These are phyloP conservation scores for Pelagophyceae sp. DNA, from an alignment of 352 stramenopile species.

Conservation along the genomic window DNA sequence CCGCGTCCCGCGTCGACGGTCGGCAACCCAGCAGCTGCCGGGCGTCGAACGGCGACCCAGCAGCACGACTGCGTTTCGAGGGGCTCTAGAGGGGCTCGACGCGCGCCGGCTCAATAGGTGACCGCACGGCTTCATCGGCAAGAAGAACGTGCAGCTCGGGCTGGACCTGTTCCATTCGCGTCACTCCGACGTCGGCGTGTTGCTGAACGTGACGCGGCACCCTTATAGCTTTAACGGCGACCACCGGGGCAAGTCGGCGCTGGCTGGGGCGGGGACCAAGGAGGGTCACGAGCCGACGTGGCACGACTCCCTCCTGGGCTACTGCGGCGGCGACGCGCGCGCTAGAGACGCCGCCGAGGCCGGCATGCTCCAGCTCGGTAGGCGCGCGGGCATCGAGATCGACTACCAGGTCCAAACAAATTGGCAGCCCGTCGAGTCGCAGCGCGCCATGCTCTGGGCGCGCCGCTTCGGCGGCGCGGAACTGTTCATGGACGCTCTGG, in stretches of 20 bases:
- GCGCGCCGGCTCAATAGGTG: neutral
- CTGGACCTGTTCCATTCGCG: neutral
- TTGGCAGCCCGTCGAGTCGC: conserved; percentile 27
- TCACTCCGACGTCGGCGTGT: neutral
- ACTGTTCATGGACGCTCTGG: conserved; percentile 21
- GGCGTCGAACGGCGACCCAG: too few relatives aligned
- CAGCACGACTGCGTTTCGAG: neutral
- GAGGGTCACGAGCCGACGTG: conserved; percentile 6
- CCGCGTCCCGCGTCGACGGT: too few relatives aligned
- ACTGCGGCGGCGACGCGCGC: neutral
- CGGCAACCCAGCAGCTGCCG: too few relatives aligned
- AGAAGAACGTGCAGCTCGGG: conserved; percentile 1
- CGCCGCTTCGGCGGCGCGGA: conserved; percentile 14
- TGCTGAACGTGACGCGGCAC: conserved; percentile 3
- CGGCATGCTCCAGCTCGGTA: conserved; percentile 16
- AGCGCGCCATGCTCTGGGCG: conserved; percentile 23
- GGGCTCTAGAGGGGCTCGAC: neutral
- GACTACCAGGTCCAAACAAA: conserved; percentile 26
- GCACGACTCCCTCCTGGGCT: conserved; percentile 1
- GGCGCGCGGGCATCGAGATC: conserved; percentile 19
- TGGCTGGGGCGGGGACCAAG: neutral
- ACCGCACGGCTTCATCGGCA: conserved; percentile 10
- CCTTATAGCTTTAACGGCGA: conserved; percentile 1
- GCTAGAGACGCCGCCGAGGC: neutral
- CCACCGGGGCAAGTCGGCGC: neutral